These are phyloP conservation scores for Xylaria bambusicola DNA, from an alignment of 495 filamentous ascomycete species.

Conservation along the genomic window DNA sequence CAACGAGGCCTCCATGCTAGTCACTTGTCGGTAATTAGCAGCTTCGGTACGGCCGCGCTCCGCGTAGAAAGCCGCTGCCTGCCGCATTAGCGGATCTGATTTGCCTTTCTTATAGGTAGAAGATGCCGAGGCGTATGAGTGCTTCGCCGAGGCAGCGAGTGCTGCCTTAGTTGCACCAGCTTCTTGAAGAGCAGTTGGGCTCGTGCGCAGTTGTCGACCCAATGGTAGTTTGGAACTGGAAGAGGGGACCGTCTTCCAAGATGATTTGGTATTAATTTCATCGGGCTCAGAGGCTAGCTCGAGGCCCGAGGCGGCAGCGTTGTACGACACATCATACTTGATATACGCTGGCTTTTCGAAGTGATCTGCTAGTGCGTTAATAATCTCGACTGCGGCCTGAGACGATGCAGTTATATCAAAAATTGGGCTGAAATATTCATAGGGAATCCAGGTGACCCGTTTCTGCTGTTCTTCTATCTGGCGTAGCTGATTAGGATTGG, in stretches of 20 bases:
- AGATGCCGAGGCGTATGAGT: slow-evolving; percentile 31
- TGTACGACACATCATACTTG: slow-evolving; percentile 31
- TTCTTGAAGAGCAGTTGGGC: slow-evolving; percentile 13
- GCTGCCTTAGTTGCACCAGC: slow-evolving; percentile 10
- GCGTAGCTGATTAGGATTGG: background rate
- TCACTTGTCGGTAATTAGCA: slow-evolving; percentile 22
- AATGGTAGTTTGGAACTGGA: slow-evolving; percentile 5
- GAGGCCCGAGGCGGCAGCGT: slow-evolving; percentile 22
- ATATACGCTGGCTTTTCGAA: slow-evolving; percentile 31
- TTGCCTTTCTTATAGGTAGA: slow-evolving; percentile 37
- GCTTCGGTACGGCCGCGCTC: slow-evolving; percentile 35
- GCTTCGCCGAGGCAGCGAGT: slow-evolving; percentile 18
- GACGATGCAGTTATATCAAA: slow-evolving; percentile 18
- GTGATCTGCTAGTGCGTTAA: slow-evolving; percentile 25
- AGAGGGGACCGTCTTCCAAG: slow-evolving; percentile 8
- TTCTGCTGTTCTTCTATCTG: slow-evolving; percentile 8
- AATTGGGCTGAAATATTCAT: slow-evolving; percentile 21
- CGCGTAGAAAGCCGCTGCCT: slow-evolving; percentile 41
- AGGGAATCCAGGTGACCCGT: slow-evolving; percentile 26
- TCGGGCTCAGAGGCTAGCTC: slow-evolving; percentile 10
- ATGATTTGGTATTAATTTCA: background rate
- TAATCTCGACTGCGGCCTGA: slow-evolving; percentile 22
- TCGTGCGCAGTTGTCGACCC: background rate
- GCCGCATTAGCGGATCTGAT: slow-evolving; percentile 38
- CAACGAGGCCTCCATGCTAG: slow-evolving; percentile 51